Conservation (phyloP, 306 rosid genomes). For the Quercus robur region DNA sequence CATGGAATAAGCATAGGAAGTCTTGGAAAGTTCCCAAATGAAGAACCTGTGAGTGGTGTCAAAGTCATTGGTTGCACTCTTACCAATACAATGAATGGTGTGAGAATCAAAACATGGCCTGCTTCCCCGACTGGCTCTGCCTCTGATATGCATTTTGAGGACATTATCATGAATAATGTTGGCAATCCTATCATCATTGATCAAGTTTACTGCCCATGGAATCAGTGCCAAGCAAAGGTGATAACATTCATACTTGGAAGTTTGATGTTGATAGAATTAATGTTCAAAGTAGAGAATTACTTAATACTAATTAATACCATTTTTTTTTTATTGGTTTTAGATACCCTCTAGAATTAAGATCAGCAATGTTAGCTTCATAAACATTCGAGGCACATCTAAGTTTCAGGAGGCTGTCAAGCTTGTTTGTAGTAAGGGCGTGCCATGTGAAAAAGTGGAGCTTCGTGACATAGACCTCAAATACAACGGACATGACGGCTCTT, state of each 20-base stretch:
- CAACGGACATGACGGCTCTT: slow-evolving; percentile 8
- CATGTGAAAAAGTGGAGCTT: slow-evolving; percentile 39
- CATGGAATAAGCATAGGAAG: slow-evolving; percentile 53
- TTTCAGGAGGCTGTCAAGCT: slow-evolving; percentile 28
- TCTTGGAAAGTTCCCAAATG: slow-evolving; percentile 28
- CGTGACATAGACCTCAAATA: slow-evolving; percentile 22
- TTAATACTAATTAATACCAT: too few relatives aligned
- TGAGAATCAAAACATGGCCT: slow-evolving; percentile 55
- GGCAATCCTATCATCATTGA: slow-evolving; percentile 34
- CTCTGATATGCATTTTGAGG: slow-evolving; percentile 31
- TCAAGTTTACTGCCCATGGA: slow-evolving; percentile 57
- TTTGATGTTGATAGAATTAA: too few relatives aligned
- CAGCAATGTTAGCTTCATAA: slow-evolving; percentile 42
- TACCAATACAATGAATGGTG: slow-evolving; percentile 28
- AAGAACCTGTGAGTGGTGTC: slow-evolving; percentile 24
- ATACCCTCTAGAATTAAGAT: slow-evolving; percentile 40
- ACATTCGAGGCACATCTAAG: slow-evolving; percentile 30
- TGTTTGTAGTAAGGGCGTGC: slow-evolving; percentile 27
- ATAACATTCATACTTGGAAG: background rate
- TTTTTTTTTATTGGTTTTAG: slow-evolving; percentile 1
- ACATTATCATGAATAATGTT: slow-evolving; percentile 41
- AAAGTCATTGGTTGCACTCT: slow-evolving; percentile 28
- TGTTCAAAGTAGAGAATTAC: background rate
- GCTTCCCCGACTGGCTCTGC: background rate
- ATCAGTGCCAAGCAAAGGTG: slow-evolving; percentile 31